phyloP scores from a whole-genome alignment of 176 grass and related monocot species.

The Panicum miliaceum region DNA sequence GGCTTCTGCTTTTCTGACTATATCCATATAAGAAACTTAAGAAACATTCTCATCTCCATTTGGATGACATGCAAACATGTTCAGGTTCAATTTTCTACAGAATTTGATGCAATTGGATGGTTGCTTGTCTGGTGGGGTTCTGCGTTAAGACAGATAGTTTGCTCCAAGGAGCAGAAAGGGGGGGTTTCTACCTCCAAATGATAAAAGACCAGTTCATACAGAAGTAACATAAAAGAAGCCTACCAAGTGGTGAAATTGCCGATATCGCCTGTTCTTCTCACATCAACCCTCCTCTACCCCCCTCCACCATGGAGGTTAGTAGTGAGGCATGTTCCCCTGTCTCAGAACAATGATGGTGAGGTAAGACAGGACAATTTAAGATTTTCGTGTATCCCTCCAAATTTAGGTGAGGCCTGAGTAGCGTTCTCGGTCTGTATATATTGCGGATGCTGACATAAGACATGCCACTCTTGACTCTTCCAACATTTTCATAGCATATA shows the following conservation, averaged over 20 bases:
- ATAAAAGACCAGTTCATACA: slow-evolving; percentile 53
- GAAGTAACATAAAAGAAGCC: slow-evolving; percentile 61
- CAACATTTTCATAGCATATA: slow-evolving; percentile 15
- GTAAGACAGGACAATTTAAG: slow-evolving; percentile 59
- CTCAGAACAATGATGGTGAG: slow-evolving; percentile 76
- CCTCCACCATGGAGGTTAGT: slow-evolving; percentile 64
- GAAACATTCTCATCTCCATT: slow-evolving; percentile 8
- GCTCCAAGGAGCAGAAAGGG: neutral
- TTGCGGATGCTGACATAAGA: neutral
- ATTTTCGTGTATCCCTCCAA: neutral
- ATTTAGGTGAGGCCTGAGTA: neutral
- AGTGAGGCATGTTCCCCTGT: slow-evolving; percentile 82
- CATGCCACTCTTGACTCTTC: slow-evolving; percentile 11
- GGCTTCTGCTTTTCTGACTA: neutral
- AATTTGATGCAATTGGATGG: slow-evolving; percentile 21
- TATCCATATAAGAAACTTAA: slow-evolving; percentile 28
- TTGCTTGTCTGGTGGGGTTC: slow-evolving; percentile 28
- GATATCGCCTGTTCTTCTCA: slow-evolving; percentile 74
- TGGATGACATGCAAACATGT: slow-evolving; percentile 11
- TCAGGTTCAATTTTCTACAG: neutral
- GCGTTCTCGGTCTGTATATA: slow-evolving; percentile 23
- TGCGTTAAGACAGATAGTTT: slow-evolving; percentile 24
- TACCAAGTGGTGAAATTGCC: slow-evolving; percentile 69
- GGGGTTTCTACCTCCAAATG: slow-evolving; percentile 41
- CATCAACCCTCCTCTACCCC: slow-evolving; percentile 76